Evolutionary conservation across 345 rosid genomes (phyloP), one percentile per base, ranked within the genome.

Genomic region (Combretum micranthum): DNA sequence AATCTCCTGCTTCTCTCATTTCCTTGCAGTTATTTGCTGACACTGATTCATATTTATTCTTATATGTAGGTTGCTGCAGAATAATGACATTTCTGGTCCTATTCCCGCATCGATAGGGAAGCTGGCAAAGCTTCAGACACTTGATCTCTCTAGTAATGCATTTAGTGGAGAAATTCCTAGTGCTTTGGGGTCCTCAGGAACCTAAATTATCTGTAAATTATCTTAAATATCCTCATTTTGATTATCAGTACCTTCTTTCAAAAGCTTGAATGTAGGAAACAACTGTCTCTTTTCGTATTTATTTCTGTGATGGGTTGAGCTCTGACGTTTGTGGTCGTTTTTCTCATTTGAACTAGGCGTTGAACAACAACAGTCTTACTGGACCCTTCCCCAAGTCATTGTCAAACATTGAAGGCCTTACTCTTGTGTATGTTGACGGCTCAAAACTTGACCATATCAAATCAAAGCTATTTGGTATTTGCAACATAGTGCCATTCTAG

Each of bases 331-430:
- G 19, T 12, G 1, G 18, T 42, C 20, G 22, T 22, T 25, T 49
- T 22, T 51, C 42, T 53, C 17, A 11, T 32, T 52, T 37, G 47
- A 62, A 55, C 60, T 78, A 94, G 99, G 81, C 86, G 96, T 82
- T 94, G 71, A 90, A 94, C 80, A 94, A 94, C 84, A 94, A 94
- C 72, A 86, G 95, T 74, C 95, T 94, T 42, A 44, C 69, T 44
- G 97, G 99, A 62, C 46, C 80, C 47, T 87, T 84, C 68, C 97
- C 99, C 0, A 69, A 72, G 60, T 78, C 99, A 20, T 67, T 94
- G 69, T 94, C 97, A 54, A 81, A 79, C 53, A 86, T 94, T 17
- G 73, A 80, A 44, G 87, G 99, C 62, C 95, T 90, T 59, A 82
- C 86, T 43, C 83, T 94, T 60, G 90, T 94, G 99, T 94, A 84